These are phyloP conservation scores for Pisolithus tinctorius DNA, from an alignment of 768 basidiomycete species.

Conservation along the genomic window DNA sequence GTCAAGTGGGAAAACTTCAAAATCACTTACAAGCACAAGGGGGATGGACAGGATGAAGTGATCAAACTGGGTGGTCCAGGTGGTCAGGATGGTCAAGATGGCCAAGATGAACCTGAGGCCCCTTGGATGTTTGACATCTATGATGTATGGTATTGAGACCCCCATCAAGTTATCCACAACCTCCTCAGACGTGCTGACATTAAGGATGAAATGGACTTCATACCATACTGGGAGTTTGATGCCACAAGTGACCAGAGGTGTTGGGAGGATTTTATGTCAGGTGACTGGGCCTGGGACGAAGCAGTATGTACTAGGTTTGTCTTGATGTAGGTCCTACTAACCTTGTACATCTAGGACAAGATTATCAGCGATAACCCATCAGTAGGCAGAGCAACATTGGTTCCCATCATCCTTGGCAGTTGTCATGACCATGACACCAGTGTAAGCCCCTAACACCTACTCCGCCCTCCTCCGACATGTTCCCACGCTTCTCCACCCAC, in stretches of 20 bases:
- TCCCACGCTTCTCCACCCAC: no score
- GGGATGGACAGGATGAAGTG: no score
- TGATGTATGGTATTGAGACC: no score
- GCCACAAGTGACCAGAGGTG: neutral
- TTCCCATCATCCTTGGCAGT: constrained; percentile 8
- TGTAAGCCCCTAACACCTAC: no score
- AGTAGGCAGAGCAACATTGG: constrained; percentile 18
- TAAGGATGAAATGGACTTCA: constrained; percentile 13
- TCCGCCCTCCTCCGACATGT: no score
- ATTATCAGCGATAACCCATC: constrained; percentile 7
- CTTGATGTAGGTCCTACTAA: neutral
- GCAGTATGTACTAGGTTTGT: constrained; percentile 1
- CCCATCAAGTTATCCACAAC: neutral
- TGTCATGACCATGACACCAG: no score
- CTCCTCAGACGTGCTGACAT: constrained; percentile 16
- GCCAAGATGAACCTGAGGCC: no score
- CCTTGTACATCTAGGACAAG: neutral
- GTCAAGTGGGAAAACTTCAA: no score
- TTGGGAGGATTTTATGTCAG: constrained; percentile 8
- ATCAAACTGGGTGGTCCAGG: no score
- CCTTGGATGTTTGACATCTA: no score
- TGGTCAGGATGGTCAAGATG: no score
- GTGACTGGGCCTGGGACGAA: constrained; percentile 11
- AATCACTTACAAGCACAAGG: no score
- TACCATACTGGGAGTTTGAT: constrained; percentile 7